Evolutionary conservation across 2,329 filamentous ascomycete species (phyloP).

Genomic region (Tricladium varicosporioides): DNA sequence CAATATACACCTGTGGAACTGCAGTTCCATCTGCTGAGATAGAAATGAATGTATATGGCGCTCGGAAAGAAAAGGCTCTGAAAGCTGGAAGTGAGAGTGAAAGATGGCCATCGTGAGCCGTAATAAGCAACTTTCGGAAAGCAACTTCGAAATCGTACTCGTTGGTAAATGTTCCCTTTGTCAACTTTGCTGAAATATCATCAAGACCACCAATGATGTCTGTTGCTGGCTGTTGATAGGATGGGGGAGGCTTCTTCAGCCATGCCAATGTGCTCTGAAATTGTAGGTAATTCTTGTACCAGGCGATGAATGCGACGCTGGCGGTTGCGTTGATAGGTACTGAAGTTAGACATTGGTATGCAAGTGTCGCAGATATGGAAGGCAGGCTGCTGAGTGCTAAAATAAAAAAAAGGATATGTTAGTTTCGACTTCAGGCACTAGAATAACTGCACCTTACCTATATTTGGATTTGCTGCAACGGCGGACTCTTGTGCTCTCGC

Average conservation of each 20-base stretch:
- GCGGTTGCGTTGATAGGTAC: conserved; percentile 2
- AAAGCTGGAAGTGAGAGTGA: neutral
- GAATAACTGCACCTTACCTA: neutral
- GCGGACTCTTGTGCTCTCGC: neutral
- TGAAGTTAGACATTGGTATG: neutral
- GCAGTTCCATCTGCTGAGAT: conserved; percentile 6
- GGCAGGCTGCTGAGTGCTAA: neutral
- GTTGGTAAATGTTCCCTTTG: conserved; percentile 5
- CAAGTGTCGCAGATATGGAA: neutral
- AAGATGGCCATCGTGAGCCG: conserved; percentile 16
- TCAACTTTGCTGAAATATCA: conserved; percentile 1
- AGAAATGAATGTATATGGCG: conserved; percentile 1
- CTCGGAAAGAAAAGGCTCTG: neutral
- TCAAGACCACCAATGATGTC: conserved; percentile 14
- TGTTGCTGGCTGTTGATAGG: conserved; percentile 7
- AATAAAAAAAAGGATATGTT: no score
- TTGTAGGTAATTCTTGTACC: neutral
- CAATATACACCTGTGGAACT: conserved; percentile 8
- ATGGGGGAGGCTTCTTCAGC: conserved; percentile 12
- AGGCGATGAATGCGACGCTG: neutral
- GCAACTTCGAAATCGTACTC: conserved; percentile 18
- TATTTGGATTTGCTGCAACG: neutral
- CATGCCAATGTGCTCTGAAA: conserved; percentile 4
- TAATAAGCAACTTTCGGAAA: conserved; percentile 2
- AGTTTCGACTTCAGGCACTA: neutral